A percentile compares a stretch with the other conserved stretches of the same genome.
phyloP scores from a whole-genome alignment of 345 rosid genomes.

The Leavenworthia alabamica region DNA sequence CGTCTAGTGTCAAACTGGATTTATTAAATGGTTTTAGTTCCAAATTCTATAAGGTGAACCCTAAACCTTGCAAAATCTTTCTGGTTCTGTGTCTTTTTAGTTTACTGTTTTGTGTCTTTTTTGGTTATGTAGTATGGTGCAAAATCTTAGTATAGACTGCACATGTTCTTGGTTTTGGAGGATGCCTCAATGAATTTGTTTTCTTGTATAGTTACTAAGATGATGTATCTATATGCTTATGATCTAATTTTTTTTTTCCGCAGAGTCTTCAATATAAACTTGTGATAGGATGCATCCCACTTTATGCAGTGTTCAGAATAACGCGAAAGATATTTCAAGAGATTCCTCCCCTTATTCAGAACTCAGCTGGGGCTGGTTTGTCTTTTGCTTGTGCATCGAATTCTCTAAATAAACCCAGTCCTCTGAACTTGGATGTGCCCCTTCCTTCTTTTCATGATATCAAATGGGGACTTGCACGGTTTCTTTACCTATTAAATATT shows the following conservation, averaged over 20 bases:
- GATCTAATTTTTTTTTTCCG: conserved; percentile 27
- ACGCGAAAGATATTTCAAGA: conserved; percentile 36
- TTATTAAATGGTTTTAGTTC: conserved; percentile 20
- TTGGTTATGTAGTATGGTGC: neutral
- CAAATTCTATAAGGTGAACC: conserved; percentile 20
- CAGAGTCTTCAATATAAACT: conserved; percentile 44
- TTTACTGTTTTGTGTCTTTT: neutral
- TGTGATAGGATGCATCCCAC: conserved; percentile 39
- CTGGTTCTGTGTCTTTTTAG: neutral
- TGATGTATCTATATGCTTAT: neutral
- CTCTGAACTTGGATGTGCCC: conserved; percentile 68
- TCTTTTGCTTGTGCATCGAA: conserved; percentile 79
- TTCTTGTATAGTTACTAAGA: neutral
- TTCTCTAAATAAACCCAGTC: conserved; percentile 67
- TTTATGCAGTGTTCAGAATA: conserved; percentile 37
- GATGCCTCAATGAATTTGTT: neutral
- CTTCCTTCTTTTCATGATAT: conserved; percentile 67
- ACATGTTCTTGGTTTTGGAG: neutral
- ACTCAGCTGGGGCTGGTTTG: conserved; percentile 31
- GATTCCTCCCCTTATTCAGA: conserved; percentile 34
- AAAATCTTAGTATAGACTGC: neutral
- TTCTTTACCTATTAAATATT: conserved; percentile 74
- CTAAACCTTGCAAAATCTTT: conserved; percentile 1
- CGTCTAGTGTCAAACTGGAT: neutral
- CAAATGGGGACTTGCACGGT: conserved; percentile 62